These are phyloP conservation scores for Penicillium tannophilum DNA, from an alignment of 495 filamentous ascomycete genomes.

Conservation along the genomic window DNA sequence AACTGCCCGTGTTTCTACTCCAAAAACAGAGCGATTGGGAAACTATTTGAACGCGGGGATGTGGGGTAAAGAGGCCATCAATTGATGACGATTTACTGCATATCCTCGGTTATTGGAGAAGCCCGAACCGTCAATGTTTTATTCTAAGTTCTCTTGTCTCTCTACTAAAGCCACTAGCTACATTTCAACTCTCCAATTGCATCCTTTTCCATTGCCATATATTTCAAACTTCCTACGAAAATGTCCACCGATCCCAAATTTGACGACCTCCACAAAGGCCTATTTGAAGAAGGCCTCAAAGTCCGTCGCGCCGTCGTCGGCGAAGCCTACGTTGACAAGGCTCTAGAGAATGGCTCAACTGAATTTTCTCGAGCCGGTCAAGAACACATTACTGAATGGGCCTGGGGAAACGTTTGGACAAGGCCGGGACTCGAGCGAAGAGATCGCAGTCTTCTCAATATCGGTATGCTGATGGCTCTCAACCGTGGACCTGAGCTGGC, in stretches of 20 bases:
- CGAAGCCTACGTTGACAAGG: slow-evolving; percentile 36
- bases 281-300: slow-evolving; percentile 57
- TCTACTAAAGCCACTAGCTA: background rate
- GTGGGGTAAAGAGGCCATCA: too few species aligned
- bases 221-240: background rate
- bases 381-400: slow-evolving; percentile 45
- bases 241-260: slow-evolving; percentile 23
- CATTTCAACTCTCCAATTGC: background rate
- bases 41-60: too few species aligned
- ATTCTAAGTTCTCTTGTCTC: too few species aligned
- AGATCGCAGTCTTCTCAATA: slow-evolving; percentile 50
- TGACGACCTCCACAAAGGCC: slow-evolving; percentile 42
- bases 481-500: slow-evolving; percentile 49
- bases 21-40: too few species aligned
- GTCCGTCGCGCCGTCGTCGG: slow-evolving; percentile 49
- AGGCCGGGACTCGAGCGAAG: slow-evolving; percentile 50
- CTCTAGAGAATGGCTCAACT: slow-evolving; percentile 20
- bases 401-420: slow-evolving; percentile 53
- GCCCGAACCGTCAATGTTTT: too few species aligned
- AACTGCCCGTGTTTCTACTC: too few species aligned
- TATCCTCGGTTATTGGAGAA: too few species aligned
- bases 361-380: slow-evolving; percentile 42
- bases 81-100: too few species aligned
- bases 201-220: background rate
- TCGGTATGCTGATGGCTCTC: slow-evolving; percentile 53